Evolutionary conservation across 768 basidiomycete species (phyloP), one percentile per base, ranked within the genome.

Genomic region (Crepidotus variabilis): DNA sequence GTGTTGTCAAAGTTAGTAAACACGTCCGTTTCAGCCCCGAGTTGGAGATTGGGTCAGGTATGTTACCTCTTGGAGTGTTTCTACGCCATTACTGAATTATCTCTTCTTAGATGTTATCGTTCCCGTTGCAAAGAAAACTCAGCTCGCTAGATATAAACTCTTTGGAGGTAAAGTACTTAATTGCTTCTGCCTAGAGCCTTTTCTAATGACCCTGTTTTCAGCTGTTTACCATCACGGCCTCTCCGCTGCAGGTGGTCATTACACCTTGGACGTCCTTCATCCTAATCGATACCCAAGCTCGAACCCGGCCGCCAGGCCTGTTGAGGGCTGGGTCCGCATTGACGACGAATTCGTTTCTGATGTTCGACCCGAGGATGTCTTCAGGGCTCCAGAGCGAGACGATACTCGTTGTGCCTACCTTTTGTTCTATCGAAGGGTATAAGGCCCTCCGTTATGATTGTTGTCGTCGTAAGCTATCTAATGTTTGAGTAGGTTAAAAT

Each of bases 181-280:
- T 18, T 34, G 2, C 47, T 23, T 23, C 1, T 35, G 52, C 20
- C 22, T 33, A 2, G 6, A 36, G 23, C 32, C 53, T 28, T 28
- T 39, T 57, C 47, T 34, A 32, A 47, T 51, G 16, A 46, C 50
- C 49, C 13, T 21, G 50, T 46, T 51, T 24, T 51, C 60, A 91
- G 96, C 86, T 8, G 73, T 98, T 11, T 98, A 98, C 70, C 96
- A 99, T 69, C 95, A 99, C 62, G 96, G 96, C 1, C 75, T 79
- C 24, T 90, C 91, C 6, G 93, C 96, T 0, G 87, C 87, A 0
- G 94, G 94, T 2, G 96, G 96, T 0, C 96, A 98, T 71, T 98
- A 98, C 73, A 98, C 95, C 2, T 82, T 96, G 48, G 90, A 94
- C 63, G 89, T 95, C 9, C 75, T 95, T 1, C 87, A 92, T 62